Evolutionary conservation across 768 basidiomycete genomes (phyloP), one percentile per base, ranked within the genome.

Genomic region (Sutorius australiensis): DNA sequence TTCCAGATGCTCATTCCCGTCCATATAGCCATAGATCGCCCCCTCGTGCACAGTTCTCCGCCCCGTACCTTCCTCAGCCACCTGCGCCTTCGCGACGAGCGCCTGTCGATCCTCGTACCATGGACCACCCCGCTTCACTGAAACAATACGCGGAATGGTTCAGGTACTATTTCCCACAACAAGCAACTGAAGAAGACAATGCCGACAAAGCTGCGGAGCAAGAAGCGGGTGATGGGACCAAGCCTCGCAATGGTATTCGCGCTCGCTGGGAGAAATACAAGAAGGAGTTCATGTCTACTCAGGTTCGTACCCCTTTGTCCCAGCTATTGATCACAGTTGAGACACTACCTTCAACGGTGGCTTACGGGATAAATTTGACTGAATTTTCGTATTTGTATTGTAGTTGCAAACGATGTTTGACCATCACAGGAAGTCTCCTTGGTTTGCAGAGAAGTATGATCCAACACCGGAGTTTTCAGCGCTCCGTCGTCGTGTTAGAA

Each of bases 371-470:
- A 48, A 48, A 50, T 46, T 56, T 63, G 51, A 54, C 68, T 68
- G 53, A 70, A 58, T 48, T 50, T 32, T 51, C 57, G 57, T 65
- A 64, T 65, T 68, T 71, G 70, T 75, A 72, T 74, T 78, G 68
- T 80, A 98, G 94, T 83, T 95, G 65, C 91, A 92, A 77, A 88
- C 89, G 52, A 88, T 98, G 80, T 97, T 92, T 79, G 89, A 97
- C 32, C 89, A 92, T 72, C 95, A 98, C 76, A 83, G 86, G 73
- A 87, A 88, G 66, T 92, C 91, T n/a, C 87, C 92, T 13, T 98
- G 95, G 95, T 98, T 97, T 76, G 82, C 84, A 51, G 95, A 98
- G 78, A 91, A 92, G 70, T 98, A 98, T 75, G 91, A 93, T 56
- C 87, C 87, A 51, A 72, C 83, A 38, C 76, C 81, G 47, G 87